Base-by-base conservation (phyloP, 2,329 filamentous ascomycete genomes). In the Colletotrichum horii region DNA sequence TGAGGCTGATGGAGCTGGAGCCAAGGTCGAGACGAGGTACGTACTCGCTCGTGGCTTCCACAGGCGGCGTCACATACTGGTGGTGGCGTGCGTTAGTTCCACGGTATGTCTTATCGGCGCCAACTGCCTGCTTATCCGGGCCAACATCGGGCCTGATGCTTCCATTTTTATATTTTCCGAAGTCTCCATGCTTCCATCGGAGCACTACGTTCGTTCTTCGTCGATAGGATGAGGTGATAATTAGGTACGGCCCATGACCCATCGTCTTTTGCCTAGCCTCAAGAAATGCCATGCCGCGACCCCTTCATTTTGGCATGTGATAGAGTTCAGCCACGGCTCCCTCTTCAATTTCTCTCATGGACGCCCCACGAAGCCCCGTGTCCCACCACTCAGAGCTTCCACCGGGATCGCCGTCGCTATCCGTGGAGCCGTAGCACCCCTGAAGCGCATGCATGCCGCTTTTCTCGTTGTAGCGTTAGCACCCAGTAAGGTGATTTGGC, bases 281-380 rank as follows among this genome's bases (percentile, higher is more conserved):
- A 60, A 43, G 36, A 38, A 65, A 55, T 52, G 36, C 14, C 32
- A 26, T 28, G 24, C 43, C 43, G n/a, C 43, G 43, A 52, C 24
- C 22, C 22, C 52, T 66, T 61, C 36, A 55, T 22, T 32, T 77
- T 77, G 28, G 66, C 75, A 77, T 77, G 72, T 77, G 72, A 77
- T 77, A 61, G 34, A 66, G 75, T 77, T 77, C 67, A 77, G 75
- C 75, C 75, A 77, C 58, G 70, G 70, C 70, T 75, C 70, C n/a
- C 22, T 73, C 56, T 56, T 73, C 64, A 73, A 67, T 75, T 73
- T 75, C 73, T 73, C 70, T 64, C 70, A 48, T 30, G 28, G 15
- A 67, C 26, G 70, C 64, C 73, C 70, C 73, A 75, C 64, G 73
- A 68, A 16, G 67, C 52, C 70, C 69, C 55, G 38, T 58, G 56